Base-by-base conservation (phyloP, 257 asterid species). In the Mitragyna speciosa region DNA sequence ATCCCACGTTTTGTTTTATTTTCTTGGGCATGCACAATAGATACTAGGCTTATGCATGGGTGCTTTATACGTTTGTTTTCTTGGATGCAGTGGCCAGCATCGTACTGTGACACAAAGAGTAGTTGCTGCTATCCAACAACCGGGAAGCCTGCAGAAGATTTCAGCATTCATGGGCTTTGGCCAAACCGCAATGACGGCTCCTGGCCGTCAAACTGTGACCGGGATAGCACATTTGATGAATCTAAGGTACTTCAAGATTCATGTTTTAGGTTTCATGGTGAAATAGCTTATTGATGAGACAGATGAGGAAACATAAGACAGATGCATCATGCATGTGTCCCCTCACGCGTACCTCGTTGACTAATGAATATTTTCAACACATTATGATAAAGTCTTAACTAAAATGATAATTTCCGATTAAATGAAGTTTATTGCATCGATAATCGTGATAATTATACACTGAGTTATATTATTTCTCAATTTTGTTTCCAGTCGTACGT, bases 161-260 rank as follows among this genome's bases (percentile, higher is more conserved):
- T 94, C 82, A 82, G 95, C 70, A 89, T 94, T 51, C 98, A 94
- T 78, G 98, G 98, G 26, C 80, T 94, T 41, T 94, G 98, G 97
- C 98, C 98, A 2, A 94, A 94, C 79, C 89, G 86, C 73, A 59
- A 87, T 12, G 78, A 73, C 11, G 94, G 97, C 1, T 78, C 87
- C 41, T 92, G 87, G 87, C 98, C 98, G 9, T 87, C 91, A 28
- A 86, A 90, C 68, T 94, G 98, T 68, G 89, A 88, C 24, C 52
- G 1, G 10, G 30, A 79, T 43, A 85, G 78, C 39, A 74, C 92
- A 51, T 87, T 92, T 6, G 85, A 94, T 75, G 69, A 56, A 86
- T 86, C 91, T 1, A 45, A 84, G 97, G 98, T 94, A 86, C 11
- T 9, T 2, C 63, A 16, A 2, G 11, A 15, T 0, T 66, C 22